Evolutionary conservation across 2,329 filamentous ascomycete genomes (phyloP).

Genomic region (Ceratocystis diversiconidia): DNA sequence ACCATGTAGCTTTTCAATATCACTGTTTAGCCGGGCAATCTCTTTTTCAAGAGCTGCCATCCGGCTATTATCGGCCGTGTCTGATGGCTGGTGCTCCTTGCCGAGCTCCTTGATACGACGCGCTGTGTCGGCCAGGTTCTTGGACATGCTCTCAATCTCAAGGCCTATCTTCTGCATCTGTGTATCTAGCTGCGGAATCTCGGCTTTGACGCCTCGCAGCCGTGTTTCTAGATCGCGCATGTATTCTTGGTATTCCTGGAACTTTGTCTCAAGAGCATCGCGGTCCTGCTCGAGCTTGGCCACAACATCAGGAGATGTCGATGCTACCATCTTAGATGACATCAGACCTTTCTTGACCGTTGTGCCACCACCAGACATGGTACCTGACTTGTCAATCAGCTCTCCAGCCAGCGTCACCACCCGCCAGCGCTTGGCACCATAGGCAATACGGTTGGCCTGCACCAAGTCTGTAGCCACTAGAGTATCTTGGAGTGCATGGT

Average conservation of each 20-base stretch:
- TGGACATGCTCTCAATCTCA: constrained; percentile 74
- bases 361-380: constrained; percentile 93
- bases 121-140: constrained; percentile 71
- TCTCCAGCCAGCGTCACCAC: constrained; percentile 93
- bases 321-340: constrained; percentile 87
- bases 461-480: constrained; percentile 81
- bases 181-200: constrained; percentile 75
- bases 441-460: constrained; percentile 95
- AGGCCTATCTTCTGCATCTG: constrained; percentile 81
- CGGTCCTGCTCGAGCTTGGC: constrained; percentile 74
- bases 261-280: constrained; percentile 69
- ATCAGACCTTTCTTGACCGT: constrained; percentile 84
- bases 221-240: constrained; percentile 65
- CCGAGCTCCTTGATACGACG: constrained; percentile 74
- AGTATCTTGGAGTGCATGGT: constrained; percentile 88
- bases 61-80: constrained; percentile 57
- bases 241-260: constrained; percentile 71
- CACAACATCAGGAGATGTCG: constrained; percentile 79
- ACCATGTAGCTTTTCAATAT: constrained; percentile 63
- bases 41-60: constrained; percentile 61
- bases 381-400: constrained; percentile 94
- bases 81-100: constrained; percentile 66
- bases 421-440: constrained; percentile 84
- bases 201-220: constrained; percentile 56
- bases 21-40: constrained; percentile 58